These are phyloP conservation scores for Craspedostauros australis DNA, from an alignment of 108 stramenopile genomes.

Conservation along the genomic window DNA sequence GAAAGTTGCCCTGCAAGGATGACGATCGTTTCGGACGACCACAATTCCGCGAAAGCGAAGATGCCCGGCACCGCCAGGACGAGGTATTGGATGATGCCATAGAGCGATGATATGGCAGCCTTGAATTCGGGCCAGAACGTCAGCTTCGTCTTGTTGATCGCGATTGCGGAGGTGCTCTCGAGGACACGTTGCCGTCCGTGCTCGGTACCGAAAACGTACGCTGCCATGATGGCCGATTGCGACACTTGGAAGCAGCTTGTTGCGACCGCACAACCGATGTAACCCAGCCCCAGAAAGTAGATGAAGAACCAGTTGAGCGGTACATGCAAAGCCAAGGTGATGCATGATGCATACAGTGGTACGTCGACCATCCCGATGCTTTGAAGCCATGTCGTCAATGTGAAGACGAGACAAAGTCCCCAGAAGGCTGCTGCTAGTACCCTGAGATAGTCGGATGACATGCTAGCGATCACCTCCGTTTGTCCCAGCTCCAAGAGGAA, in stretches of 20 bases:
- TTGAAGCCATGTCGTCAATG: conserved; percentile 51
- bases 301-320: conserved; percentile 58
- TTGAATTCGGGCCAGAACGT: conserved; percentile 22
- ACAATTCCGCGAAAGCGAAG: conserved; percentile 58
- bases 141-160: conserved; percentile 18
- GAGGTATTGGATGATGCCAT: conserved; percentile 41
- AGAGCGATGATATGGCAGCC: conserved; percentile 14
- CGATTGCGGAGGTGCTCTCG: conserved; percentile 14
- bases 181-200: conserved; percentile 25
- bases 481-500: conserved; percentile 48
- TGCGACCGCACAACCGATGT: conserved; percentile 48
- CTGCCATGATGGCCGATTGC: conserved; percentile 30
- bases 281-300: conserved; percentile 39
- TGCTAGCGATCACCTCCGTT: conserved; percentile 25
- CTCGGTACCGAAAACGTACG: conserved; percentile 18
- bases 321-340: conserved; percentile 42
- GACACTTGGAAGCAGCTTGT: conserved; percentile 37
- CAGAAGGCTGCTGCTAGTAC: conserved; percentile 41
- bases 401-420: conserved; percentile 47
- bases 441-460: conserved; percentile 37
- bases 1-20: no score
- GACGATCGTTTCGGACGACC: no score
- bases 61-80: conserved; percentile 61
- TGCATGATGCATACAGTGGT: conserved; percentile 30
- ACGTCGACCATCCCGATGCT: conserved; percentile 46